Evolutionary conservation across 2,329 filamentous ascomycete genomes (phyloP), one percentile per base, ranked within the genome.

Genomic region (Zymoseptoria passerinii): DNA sequence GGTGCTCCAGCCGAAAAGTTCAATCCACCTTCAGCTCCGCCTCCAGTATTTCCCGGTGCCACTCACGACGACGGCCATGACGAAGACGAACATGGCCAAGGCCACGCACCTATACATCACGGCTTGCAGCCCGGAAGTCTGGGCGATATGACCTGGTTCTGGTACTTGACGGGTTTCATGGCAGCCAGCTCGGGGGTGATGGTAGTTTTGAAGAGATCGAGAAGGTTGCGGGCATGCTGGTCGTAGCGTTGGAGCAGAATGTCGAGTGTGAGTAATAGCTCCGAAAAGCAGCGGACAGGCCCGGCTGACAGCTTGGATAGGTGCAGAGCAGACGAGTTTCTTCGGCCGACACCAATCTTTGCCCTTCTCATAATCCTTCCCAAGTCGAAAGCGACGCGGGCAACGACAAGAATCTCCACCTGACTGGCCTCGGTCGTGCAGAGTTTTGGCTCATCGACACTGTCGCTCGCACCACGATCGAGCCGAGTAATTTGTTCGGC

Each of bases 71-170:
- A 18, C 7, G 50, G 48, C 44, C 52, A 44, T 16, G 50, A 16
- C 8, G 18, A 19, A 16, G 44, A 18, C 6, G 48, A 50, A 18
- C 44, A 58, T 2, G 48, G 8, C 23, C 50, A 27, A 1, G 28
- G 19, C 52, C 28, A 48, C 48, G 52, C 40, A 16, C 7, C 28
- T 8, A 16, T 20, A n/a, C 10, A 44, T 27, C 44, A 40, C 44
- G 13, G 56, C 44, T 20, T 13, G 28, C 53, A 40, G n/a, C 20
- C 50, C 2, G 54, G 50, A 27, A 48, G 18, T 16, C 27, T 50
- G 18, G 4, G 19, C 1, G 57, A 54, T n/a, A 56, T 56, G 53
- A 23, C 53, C 35, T 59, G 57, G 57, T 59, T 56, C 35, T 56
- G 57, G 57, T 55, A 50, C 13, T 49, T 48, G 50, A 52, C 50